These are phyloP conservation scores for Emergomyces pasteurianus DNA, from an alignment of 2,329 filamentous ascomycete species.

Conservation along the genomic window DNA sequence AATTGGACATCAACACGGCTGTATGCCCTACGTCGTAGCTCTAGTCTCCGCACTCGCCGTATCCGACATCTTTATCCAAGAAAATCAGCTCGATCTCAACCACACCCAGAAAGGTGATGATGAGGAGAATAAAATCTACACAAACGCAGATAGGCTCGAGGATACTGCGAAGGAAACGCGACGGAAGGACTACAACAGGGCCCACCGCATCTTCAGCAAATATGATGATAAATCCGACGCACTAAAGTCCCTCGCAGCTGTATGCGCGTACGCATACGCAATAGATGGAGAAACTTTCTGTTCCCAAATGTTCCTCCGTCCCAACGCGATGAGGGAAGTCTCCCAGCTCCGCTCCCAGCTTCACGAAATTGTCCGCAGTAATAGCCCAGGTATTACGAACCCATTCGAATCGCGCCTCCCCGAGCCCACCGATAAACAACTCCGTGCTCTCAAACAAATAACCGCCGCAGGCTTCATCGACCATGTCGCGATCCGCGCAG, in stretches of 20 bases:
- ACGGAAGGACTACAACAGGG: conserved; percentile 54
- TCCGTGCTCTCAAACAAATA: conserved; percentile 79
- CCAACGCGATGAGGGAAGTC: conserved; percentile 78
- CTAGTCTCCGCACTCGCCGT: conserved; percentile 81
- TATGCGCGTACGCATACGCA: conserved; percentile 75
- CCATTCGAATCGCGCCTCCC: conserved; percentile 40
- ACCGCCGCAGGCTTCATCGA: conserved; percentile 87
- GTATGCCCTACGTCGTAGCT: conserved; percentile 74
- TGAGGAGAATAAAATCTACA: conserved; percentile 37
- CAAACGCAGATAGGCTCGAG: conserved; percentile 56
- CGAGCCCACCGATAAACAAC: conserved; percentile 52
- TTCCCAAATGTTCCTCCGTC: conserved; percentile 68
- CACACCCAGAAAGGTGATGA: conserved; percentile 32
- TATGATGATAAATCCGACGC: conserved; percentile 77
- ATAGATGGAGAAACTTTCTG: conserved; percentile 59
- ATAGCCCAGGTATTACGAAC: conserved; percentile 44
- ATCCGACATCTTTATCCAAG: conserved; percentile 73
- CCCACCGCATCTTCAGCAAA: conserved; percentile 65
- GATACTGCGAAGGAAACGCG: conserved; percentile 58
- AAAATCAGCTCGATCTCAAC: conserved; percentile 60
- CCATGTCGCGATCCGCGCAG: conserved; percentile 82
- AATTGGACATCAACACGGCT: conserved; percentile 69
- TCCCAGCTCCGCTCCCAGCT: conserved; percentile 74
- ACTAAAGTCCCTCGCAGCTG: conserved; percentile 77
- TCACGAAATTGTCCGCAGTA: conserved; percentile 63